Percentiles rank a stretch among this genome's conserved stretches.
Conservation (phyloP, 2,329 filamentous ascomycete species). For the Diplodia sapinea region DNA sequence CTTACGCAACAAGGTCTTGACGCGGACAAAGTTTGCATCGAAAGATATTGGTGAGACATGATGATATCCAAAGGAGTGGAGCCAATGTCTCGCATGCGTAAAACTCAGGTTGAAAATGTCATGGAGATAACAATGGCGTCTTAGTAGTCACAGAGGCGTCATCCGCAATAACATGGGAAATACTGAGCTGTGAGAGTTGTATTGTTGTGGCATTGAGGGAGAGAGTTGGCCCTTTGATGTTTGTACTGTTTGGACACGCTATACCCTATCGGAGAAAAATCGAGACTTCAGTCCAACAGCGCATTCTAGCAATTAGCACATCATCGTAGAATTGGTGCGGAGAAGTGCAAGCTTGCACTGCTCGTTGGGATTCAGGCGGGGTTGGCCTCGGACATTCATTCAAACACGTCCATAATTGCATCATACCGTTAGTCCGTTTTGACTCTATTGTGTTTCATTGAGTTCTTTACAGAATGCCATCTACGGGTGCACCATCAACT, state of each 20-base stretch:
- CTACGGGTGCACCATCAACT: background rate
- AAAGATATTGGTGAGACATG: background rate
- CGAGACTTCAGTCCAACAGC: background rate
- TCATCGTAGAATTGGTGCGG: background rate
- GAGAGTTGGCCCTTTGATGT: background rate
- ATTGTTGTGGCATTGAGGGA: background rate
- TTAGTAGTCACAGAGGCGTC: no score
- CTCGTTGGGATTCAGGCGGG: no score
- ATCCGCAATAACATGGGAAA: no score
- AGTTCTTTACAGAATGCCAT: background rate
- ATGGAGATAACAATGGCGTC: no score
- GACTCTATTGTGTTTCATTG: background rate
- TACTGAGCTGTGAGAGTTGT: background rate
- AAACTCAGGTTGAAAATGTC: no score
- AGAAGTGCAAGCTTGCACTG: background rate
- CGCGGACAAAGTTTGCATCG: background rate
- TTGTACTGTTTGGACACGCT: slow-evolving; percentile 8
- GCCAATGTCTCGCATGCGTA: no score
- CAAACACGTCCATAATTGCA: background rate
- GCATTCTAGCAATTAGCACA: background rate
- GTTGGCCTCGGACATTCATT: background rate
- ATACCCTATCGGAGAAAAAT: background rate
- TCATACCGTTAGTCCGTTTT: background rate
- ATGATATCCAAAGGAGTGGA: no score
- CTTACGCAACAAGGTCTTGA: background rate